phyloP scores from a whole-genome alignment of 2,329 filamentous ascomycete genomes.

The Coniochaeta sp. region DNA sequence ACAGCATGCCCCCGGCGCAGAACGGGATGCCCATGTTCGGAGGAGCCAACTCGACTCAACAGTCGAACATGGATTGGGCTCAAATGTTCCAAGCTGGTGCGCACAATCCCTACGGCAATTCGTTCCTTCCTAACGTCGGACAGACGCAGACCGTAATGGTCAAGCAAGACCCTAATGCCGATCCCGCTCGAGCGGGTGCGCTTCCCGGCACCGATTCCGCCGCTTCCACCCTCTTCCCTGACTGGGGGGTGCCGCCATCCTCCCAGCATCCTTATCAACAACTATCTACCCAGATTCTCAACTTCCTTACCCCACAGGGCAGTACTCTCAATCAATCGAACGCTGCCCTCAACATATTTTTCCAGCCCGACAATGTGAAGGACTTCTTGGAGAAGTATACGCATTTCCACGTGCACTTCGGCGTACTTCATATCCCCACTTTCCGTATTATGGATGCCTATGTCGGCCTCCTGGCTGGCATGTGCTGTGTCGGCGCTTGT shows the following conservation, averaged over 20 bases:
- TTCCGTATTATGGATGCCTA: slow-evolving; percentile 61
- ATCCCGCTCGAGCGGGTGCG: slow-evolving; percentile 39
- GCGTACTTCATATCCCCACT: slow-evolving; percentile 63
- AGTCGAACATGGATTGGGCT: slow-evolving; percentile 64
- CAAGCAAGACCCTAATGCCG: slow-evolving; percentile 57
- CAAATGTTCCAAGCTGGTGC: slow-evolving; percentile 71
- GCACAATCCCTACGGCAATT: slow-evolving; percentile 57
- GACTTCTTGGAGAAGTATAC: slow-evolving; percentile 64
- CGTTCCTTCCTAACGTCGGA: slow-evolving; percentile 58
- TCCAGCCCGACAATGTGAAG: slow-evolving; percentile 61
- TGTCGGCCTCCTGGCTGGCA: slow-evolving; percentile 58
- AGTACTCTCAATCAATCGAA: slow-evolving; percentile 43
- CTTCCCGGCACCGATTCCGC: slow-evolving; percentile 34
- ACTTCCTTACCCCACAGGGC: slow-evolving; percentile 50
- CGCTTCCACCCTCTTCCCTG: slow-evolving; percentile 38
- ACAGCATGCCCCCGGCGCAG: slow-evolving; percentile 53
- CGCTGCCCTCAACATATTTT: slow-evolving; percentile 49
- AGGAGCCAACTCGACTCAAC: slow-evolving; percentile 52
- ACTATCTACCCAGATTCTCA: slow-evolving; percentile 47
- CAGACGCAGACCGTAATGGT: slow-evolving; percentile 58
- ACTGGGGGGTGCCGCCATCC: slow-evolving; percentile 38
- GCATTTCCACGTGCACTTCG: slow-evolving; percentile 67
- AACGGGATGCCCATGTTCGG: slow-evolving; percentile 59
- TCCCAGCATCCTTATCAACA: slow-evolving; percentile 42
- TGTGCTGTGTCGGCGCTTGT: slow-evolving; percentile 68